phyloP scores from a whole-genome alignment of 1,284 basidiomycete genomes.

The Megacollybia platyphylla region DNA sequence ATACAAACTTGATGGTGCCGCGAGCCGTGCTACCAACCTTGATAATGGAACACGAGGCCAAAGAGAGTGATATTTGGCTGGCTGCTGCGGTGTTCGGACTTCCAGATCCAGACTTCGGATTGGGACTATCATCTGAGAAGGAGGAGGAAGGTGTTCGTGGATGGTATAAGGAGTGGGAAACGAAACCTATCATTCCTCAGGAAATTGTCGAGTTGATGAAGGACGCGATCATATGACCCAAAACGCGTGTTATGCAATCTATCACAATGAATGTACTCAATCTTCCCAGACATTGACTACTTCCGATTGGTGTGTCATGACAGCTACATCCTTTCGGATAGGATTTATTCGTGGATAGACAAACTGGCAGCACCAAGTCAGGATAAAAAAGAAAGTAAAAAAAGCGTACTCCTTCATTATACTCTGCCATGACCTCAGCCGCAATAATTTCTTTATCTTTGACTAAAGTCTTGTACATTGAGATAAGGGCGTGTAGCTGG shows the following conservation, averaged over 20 bases:
- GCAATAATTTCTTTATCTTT: conserved; percentile 70
- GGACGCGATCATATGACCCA: neutral
- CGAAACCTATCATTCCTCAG: conserved; percentile 31
- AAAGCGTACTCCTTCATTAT: conserved; percentile 57
- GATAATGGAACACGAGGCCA: conserved; percentile 29
- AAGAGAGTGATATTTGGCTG: conserved; percentile 37
- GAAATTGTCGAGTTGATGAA: conserved; percentile 22
- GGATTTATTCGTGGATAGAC: conserved; percentile 72
- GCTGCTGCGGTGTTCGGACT: conserved; percentile 61
- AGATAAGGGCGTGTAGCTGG: conserved; percentile 38
- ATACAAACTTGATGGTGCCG: conserved; percentile 60
- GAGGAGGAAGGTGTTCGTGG: conserved; percentile 26
- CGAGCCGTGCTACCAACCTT: conserved; percentile 59
- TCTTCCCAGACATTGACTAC: conserved; percentile 48
- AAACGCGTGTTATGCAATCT: neutral
- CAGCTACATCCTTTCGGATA: conserved; percentile 60
- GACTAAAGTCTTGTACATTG: conserved; percentile 47
- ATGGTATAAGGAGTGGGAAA: conserved; percentile 44
- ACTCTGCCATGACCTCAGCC: conserved; percentile 77
- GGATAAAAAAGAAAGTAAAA: neutral
- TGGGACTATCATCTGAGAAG: conserved; percentile 6
- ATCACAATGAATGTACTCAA: conserved; percentile 5
- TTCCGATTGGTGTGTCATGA: conserved; percentile 80
- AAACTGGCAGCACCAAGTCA: conserved; percentile 34
- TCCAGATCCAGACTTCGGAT: conserved; percentile 22